phyloP scores from a whole-genome alignment of 1,139 yeast species.

The Arxiozyma telluris region DNA sequence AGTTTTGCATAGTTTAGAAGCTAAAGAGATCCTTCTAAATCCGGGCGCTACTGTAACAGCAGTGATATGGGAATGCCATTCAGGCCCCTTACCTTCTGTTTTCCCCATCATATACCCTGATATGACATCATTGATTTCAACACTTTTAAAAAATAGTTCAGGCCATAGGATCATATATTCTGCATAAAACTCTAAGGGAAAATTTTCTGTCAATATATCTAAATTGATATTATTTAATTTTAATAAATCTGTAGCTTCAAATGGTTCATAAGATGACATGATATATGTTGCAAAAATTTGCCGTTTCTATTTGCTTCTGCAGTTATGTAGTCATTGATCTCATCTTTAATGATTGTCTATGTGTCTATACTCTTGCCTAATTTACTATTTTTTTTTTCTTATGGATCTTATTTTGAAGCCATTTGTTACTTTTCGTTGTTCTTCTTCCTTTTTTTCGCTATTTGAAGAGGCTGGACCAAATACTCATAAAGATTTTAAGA shows the following conservation, averaged over 20 bases:
- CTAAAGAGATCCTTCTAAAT: slow-evolving; percentile 78
- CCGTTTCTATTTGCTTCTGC: too few species aligned
- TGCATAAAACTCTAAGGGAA: slow-evolving; percentile 71
- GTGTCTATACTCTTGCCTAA: too few species aligned
- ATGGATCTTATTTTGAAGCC: neutral
- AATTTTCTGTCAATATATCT: slow-evolving; percentile 87
- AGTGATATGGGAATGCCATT: slow-evolving; percentile 96
- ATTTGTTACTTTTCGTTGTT: too few species aligned
- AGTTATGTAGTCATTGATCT: too few species aligned
- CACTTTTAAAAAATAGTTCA: slow-evolving; percentile 70
- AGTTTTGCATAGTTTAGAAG: slow-evolving; percentile 61
- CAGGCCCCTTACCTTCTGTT: slow-evolving; percentile 74
- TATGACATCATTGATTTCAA: slow-evolving; percentile 34
- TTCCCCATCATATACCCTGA: slow-evolving; percentile 94
- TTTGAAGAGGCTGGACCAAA: too few species aligned
- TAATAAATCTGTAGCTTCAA: slow-evolving; percentile 77
- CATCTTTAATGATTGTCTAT: too few species aligned
- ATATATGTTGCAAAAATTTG: neutral
- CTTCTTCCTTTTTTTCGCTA: too few species aligned
- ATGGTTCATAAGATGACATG: slow-evolving; percentile 43
- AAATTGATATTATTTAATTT: slow-evolving; percentile 65
- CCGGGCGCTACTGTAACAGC: slow-evolving; percentile 86
- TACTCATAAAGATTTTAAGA: neutral
- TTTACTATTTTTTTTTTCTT: too few species aligned
- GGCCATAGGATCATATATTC: slow-evolving; percentile 87